phyloP scores from a whole-genome alignment of 495 filamentous ascomycete genomes.

The Barbatosphaeria neglecta region DNA sequence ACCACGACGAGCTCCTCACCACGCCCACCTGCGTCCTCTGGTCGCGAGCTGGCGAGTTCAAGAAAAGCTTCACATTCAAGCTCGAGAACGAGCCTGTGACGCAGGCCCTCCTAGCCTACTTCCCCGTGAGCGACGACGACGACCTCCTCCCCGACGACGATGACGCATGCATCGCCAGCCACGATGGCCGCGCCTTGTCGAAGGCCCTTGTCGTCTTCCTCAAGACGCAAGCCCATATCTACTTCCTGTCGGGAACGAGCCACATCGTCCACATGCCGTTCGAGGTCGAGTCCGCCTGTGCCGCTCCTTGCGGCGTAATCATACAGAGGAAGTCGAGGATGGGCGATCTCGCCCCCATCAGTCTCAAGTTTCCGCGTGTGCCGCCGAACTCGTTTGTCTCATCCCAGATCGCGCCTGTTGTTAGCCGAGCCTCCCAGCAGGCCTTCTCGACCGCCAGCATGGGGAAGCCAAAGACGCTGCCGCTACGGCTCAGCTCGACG shows the following conservation, averaged over 20 bases:
- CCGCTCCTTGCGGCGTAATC: conserved; percentile 68
- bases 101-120: conserved; percentile 76
- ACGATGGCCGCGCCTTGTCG: conserved; percentile 24
- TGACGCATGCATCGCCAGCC: not conserved
- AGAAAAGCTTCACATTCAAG: conserved; percentile 77
- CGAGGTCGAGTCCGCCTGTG: conserved; percentile 78
- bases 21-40: conserved; percentile 79
- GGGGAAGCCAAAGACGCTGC: conserved; percentile 36
- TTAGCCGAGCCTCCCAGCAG: conserved; percentile 26
- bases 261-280: conserved; percentile 92
- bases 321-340: conserved; percentile 59
- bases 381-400: conserved; percentile 78
- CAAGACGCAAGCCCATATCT: conserved; percentile 86
- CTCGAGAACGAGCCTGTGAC: conserved; percentile 72
- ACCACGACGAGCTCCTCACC: conserved; percentile 75
- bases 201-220: conserved; percentile 82
- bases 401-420: conserved; percentile 42
- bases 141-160: conserved; percentile 1
- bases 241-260: conserved; percentile 76
- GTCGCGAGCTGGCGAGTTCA: conserved; percentile 77
- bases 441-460: conserved; percentile 42
- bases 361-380: conserved; percentile 40
- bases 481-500: conserved; percentile 29
- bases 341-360: conserved; percentile 24
- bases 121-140: conserved; percentile 45